Evolutionary conservation across 805 yeast species (phyloP).

Genomic region (Lipomyces japonicus): DNA sequence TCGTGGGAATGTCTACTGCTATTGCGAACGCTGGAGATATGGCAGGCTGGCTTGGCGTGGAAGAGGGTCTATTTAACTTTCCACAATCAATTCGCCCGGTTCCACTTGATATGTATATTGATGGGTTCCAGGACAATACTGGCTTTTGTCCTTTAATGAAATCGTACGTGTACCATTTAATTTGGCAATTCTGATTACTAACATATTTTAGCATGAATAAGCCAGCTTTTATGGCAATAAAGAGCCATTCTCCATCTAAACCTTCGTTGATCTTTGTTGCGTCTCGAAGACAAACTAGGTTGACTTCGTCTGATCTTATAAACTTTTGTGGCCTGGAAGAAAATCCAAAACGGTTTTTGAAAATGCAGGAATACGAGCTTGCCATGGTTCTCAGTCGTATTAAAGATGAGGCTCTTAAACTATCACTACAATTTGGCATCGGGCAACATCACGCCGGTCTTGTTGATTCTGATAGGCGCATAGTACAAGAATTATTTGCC

Average conservation of each 20-base stretch:
- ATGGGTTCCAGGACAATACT: slow-evolving; percentile 76
- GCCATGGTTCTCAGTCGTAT: slow-evolving; percentile 50
- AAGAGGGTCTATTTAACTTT: slow-evolving; percentile 68
- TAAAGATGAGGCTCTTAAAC: slow-evolving; percentile 74
- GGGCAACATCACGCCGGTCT: slow-evolving; percentile 82
- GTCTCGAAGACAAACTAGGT: slow-evolving; percentile 74
- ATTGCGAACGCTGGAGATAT: slow-evolving; percentile 81
- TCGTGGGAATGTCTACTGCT: slow-evolving; percentile 79
- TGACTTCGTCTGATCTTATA: slow-evolving; percentile 74
- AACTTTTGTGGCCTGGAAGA: slow-evolving; percentile 76
- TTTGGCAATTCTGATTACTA: neutral
- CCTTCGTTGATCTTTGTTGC: slow-evolving; percentile 85
- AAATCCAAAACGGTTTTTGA: slow-evolving; percentile 66
- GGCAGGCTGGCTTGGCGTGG: slow-evolving; percentile 81
- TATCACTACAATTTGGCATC: slow-evolving; percentile 74
- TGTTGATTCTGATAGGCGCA: slow-evolving; percentile 65
- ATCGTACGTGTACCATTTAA: slow-evolving; percentile 16
- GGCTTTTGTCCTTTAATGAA: slow-evolving; percentile 83
- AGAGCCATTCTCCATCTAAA: slow-evolving; percentile 80
- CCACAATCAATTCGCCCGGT: slow-evolving; percentile 82
- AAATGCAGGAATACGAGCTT: slow-evolving; percentile 62
- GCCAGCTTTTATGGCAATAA: slow-evolving; percentile 89
- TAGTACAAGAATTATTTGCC: slow-evolving; percentile 68
- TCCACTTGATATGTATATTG: slow-evolving; percentile 81
- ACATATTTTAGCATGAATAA: slow-evolving; percentile 58